Evolutionary conservation across 371 early-diverging fungal species (phyloP), one percentile per base, ranked within the genome.

Genomic region (Mucor indicus): DNA sequence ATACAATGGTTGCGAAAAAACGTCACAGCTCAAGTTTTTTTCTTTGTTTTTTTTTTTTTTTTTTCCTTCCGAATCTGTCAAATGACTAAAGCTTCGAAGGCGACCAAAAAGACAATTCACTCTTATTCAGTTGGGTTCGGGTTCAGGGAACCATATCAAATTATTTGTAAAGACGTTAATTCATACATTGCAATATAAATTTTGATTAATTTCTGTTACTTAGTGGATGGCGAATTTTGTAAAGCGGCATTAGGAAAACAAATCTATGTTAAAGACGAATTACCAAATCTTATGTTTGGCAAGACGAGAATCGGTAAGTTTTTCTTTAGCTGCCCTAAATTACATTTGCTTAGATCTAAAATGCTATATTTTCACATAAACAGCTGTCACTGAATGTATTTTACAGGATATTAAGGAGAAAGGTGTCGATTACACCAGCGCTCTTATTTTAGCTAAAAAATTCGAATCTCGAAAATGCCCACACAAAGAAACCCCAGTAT

Each of bases 71-170:
- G 30, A 29, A 12, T 12, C 12, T 29, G 30, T 29, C 6, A 29
- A 33, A 23, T 50, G 42, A 72, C 84, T 15, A 93, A 93, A 57
- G 75, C 89, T 37, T 74, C 79, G 36, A 91, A 91, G 62, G 73
- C 77, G 25, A 88, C 87, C 62, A 88, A 84, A 65, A 81, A 84
- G 54, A 76, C 68, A 45, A 90, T 96, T 83, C 71, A 77, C 50
- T 65, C 89, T 32, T 96, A 94, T 73, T 64, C 71, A 36, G 64
- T 79, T 53, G 75, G 79, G 1, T 95, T 88, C 67, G 88, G 86
- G 1, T 95, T 96, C 66, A 75, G 90, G 47, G 85, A 85, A 44
- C 96, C 96, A 12, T 96, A 85, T 71, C 96, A 95, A 62, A 67
- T 95, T 8, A 45, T 96, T 24, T 64, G 91, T 90, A 80, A 53